These are phyloP conservation scores for Pelargonium cotyledonis DNA, from an alignment of 441 rosid species.

Conservation along the genomic window DNA sequence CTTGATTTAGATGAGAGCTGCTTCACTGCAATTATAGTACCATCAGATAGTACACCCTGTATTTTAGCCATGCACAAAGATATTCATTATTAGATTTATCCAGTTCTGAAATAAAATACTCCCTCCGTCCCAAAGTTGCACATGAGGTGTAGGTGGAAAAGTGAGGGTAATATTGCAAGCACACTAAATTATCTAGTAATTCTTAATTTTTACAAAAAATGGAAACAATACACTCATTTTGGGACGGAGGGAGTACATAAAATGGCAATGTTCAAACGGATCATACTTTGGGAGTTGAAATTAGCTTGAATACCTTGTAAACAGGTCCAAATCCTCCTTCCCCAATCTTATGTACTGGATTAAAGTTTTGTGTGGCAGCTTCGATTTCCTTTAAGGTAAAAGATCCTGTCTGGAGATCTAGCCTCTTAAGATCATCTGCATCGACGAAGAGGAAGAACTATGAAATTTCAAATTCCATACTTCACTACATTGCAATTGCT, in stretches of 20 bases:
- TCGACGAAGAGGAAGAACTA: slow-evolving; percentile 8
- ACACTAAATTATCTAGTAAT: no score
- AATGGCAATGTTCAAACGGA: background rate
- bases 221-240: no score
- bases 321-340: slow-evolving; percentile 89
- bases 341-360: slow-evolving; percentile 61
- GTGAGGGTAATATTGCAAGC: no score
- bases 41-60: slow-evolving; percentile 54
- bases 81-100: background rate
- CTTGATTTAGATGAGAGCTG: slow-evolving; percentile 61
- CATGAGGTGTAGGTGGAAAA: no score
- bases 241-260: no score
- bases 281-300: background rate
- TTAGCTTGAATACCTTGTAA: slow-evolving; percentile 44
- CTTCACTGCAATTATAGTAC: slow-evolving; percentile 57
- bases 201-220: no score
- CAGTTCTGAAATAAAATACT: no score
- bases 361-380: slow-evolving; percentile 60
- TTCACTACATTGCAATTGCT: no score
- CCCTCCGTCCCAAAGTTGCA: no score
- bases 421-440: slow-evolving; percentile 28
- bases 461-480: background rate
- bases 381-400: slow-evolving; percentile 60
- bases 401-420: slow-evolving; percentile 39
- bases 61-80: slow-evolving; percentile 1